Conservation (phyloP, 768 basidiomycete genomes). For the Pleurotus sapidus region DNA sequence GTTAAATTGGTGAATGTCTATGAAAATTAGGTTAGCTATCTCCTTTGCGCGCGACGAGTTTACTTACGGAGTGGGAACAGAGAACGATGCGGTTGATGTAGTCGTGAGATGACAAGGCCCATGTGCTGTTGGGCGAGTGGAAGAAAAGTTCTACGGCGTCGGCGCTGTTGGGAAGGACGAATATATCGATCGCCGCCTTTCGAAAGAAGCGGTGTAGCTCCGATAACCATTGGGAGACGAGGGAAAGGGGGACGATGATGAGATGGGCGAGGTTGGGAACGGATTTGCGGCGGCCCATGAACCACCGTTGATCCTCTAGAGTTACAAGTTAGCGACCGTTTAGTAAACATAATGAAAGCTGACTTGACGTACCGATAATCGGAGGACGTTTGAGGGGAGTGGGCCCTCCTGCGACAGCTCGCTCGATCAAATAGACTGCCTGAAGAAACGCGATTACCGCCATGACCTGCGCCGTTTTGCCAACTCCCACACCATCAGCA, state of each 20-base stretch:
- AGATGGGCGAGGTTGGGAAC: constrained; percentile 14
- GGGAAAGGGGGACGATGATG: constrained; percentile 17
- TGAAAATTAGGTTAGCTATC: too few relatives aligned
- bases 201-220: constrained; percentile 16
- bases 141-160: not conserved
- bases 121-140: not conserved
- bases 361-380: not conserved
- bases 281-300: not conserved
- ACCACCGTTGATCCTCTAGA: not conserved
- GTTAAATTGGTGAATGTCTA: too few relatives aligned
- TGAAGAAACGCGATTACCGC: constrained; percentile 5
- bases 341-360: not conserved
- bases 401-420: not conserved
- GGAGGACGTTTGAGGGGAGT: not conserved
- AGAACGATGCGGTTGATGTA: not conserved
- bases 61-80: constrained; percentile 1
- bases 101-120: not conserved
- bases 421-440: not conserved
- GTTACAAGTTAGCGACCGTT: too few relatives aligned
- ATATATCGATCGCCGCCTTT: constrained; percentile 6
- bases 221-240: constrained; percentile 17
- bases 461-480: constrained; percentile 18
- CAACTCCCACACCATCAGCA: constrained; percentile 14
- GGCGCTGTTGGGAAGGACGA: not conserved
- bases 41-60: not conserved